Base-by-base conservation (phyloP, 2,329 filamentous ascomycete species). In the Diaporthe eres region DNA sequence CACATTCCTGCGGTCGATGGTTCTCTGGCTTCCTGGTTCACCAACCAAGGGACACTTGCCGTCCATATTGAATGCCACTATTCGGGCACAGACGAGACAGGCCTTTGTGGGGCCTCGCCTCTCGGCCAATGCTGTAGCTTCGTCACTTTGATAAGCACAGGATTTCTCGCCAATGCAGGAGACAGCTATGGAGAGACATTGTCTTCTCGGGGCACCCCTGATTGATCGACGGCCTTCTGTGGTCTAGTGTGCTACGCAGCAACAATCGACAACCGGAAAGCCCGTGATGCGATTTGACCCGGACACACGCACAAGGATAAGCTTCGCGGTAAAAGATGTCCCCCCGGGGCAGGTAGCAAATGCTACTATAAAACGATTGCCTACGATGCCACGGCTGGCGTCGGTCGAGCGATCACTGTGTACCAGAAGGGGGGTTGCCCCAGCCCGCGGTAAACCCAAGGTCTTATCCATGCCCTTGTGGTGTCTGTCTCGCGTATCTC, bases 101-200 rank as follows among this genome's bases (percentile, higher is more conserved):
- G 19, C 49, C 63, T 25, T 25, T n/a, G 47, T 68, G 31, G 65
- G 47, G 65, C 65, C 47, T 68, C 65, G 65, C 63, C 47, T 53
- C 65, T 39, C 65, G 28, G 65, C 65, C 65, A 53, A 68, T 68
- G 13, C 60, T 34, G n/a, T 49, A 31, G n/a, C 42, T 60, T 44
- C 39, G 55, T 72, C 61, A 68, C 61, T 31, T 68, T 47, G 44
- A 49, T 70, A 58, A 74, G 72, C 72, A 58, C 51, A 47, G 44
- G 34, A 47, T 68, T 65, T 53, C 71, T 65, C 58, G 71, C 71
- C 71, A 55, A 73, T 73, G 71, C 71, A 73, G 71, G 61, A 44
- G 25, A 44, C 72, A 74, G 47, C 61, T 47, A 47, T 25, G 49
- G 72, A 74, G 51, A 67, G 65, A 68, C 61, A 19, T 42, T 37